These are phyloP conservation scores for Pestalotiopsis fici DNA, from an alignment of 2,329 filamentous ascomycete genomes.

Conservation along the genomic window DNA sequence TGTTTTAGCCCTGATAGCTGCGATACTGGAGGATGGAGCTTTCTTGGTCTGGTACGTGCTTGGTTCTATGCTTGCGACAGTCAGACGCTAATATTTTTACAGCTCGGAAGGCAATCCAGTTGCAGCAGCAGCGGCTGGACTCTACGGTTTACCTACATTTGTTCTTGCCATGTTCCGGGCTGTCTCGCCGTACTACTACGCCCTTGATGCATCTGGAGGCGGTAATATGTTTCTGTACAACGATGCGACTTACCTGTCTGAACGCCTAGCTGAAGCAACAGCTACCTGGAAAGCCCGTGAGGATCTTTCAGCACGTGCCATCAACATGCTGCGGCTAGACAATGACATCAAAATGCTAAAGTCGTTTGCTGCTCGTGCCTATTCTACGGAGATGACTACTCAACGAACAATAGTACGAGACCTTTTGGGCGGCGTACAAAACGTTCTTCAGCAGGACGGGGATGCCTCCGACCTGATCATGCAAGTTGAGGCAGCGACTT, in stretches of 20 bases:
- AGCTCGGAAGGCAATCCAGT: conserved; percentile 56
- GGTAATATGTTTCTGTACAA: conserved; percentile 73
- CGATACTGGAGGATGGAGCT: conserved; percentile 62
- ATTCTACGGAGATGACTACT: conserved; percentile 60
- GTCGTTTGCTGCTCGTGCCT: conserved; percentile 62
- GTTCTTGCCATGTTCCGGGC: conserved; percentile 79
- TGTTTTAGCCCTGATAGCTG: conserved; percentile 67
- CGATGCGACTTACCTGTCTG: conserved; percentile 64
- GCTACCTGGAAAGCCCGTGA: conserved; percentile 53
- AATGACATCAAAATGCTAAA: conserved; percentile 61
- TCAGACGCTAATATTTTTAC: conserved; percentile 8
- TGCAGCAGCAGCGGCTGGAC: conserved; percentile 65
- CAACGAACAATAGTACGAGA: conserved; percentile 65
- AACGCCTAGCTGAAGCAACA: conserved; percentile 52
- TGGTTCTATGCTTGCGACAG: not conserved
- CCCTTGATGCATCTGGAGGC: conserved; percentile 56
- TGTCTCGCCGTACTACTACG: conserved; percentile 74
- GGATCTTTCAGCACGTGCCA: conserved; percentile 51
- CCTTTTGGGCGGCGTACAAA: conserved; percentile 61
- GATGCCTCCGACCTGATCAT: conserved; percentile 38
- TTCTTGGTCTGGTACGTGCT: conserved; percentile 51
- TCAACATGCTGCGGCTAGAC: conserved; percentile 58
- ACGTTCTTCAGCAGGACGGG: conserved; percentile 58
- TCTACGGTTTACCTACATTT: conserved; percentile 73
- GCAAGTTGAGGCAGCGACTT: conserved; percentile 52